Conservation (phyloP, 305 asterid genomes). For the Solanum hybrid region DNA sequence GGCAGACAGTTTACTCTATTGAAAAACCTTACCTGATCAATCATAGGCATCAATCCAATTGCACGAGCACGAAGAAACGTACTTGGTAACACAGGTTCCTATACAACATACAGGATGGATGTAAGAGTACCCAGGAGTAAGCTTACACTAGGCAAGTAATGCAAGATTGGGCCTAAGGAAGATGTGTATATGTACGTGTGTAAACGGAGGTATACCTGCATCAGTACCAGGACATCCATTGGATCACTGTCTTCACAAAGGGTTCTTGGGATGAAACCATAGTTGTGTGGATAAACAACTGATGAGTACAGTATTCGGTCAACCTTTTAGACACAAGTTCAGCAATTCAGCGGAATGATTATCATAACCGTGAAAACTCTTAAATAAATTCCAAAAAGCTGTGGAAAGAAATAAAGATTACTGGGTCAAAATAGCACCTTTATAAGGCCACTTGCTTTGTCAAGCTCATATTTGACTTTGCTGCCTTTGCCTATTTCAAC, state of each 20-base stretch:
- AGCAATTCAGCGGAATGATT: background rate
- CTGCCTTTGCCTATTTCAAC: constrained; percentile 88
- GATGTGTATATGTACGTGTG: background rate
- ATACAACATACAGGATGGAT: background rate
- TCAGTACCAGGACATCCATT: constrained; percentile 75
- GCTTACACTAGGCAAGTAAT: background rate
- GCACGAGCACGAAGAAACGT: constrained; percentile 91
- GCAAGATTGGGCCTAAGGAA: background rate
- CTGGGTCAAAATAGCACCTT: constrained; percentile 33
- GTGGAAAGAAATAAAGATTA: background rate
- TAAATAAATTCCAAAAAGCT: background rate
- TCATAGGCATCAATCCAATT: constrained; percentile 97
- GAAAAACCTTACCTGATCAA: constrained; percentile 60
- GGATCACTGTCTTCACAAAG: constrained; percentile 90
- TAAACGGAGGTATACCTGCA: constrained; percentile 54
- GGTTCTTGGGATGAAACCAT: constrained; percentile 89
- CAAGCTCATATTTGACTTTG: constrained; percentile 94
- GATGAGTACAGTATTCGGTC: constrained; percentile 88
- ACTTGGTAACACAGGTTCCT: constrained; percentile 91
- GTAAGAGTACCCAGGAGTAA: background rate
- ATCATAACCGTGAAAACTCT: background rate
- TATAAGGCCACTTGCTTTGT: constrained; percentile 82
- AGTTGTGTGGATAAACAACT: constrained; percentile 92
- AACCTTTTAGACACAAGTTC: constrained; percentile 31
- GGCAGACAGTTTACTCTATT: background rate